Evolutionary conservation across 176 grass and related monocot genomes (phyloP).

Genomic region (Puya raimondii): DNA sequence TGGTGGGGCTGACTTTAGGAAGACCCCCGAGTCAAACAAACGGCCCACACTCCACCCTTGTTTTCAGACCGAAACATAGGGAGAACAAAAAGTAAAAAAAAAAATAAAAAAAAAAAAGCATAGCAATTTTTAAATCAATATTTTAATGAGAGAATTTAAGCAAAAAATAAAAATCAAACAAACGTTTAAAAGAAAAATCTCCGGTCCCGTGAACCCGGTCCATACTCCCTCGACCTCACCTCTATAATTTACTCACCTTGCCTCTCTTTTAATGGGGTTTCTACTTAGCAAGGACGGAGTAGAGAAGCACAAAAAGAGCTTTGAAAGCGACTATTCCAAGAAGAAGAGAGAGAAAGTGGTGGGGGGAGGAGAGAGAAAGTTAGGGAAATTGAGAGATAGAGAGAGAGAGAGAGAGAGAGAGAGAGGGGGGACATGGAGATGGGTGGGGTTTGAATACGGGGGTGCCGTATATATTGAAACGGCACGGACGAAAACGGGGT

Average conservation of each 20-base stretch:
- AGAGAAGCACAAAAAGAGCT: background rate
- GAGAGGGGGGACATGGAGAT: background rate
- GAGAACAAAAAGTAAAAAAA: background rate
- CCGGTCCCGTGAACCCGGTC: no score
- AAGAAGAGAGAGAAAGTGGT: background rate
- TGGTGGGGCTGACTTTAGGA: background rate
- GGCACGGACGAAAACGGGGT: background rate
- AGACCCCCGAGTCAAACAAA: background rate
- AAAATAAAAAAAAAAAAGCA: background rate
- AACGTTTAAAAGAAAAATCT: no score
- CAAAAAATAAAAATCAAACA: no score
- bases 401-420: background rate
- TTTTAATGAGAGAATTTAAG: no score
- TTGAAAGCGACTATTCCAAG: background rate
- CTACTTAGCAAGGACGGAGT: background rate
- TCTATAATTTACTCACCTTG: no score
- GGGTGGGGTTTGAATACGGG: conserved; percentile 12
- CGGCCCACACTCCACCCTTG: background rate
- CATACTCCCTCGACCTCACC: no score
- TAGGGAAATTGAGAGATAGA: background rate
- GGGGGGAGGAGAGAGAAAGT: background rate
- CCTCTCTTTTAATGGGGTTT: background rate
- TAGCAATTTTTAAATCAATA: background rate
- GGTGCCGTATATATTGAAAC: no score
- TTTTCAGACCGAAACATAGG: background rate